A percentile compares a stretch with the other conserved stretches of the same genome.
Evolutionary conservation across 1,284 basidiomycete species (phyloP).

Genomic region (Ustilago loliicola): DNA sequence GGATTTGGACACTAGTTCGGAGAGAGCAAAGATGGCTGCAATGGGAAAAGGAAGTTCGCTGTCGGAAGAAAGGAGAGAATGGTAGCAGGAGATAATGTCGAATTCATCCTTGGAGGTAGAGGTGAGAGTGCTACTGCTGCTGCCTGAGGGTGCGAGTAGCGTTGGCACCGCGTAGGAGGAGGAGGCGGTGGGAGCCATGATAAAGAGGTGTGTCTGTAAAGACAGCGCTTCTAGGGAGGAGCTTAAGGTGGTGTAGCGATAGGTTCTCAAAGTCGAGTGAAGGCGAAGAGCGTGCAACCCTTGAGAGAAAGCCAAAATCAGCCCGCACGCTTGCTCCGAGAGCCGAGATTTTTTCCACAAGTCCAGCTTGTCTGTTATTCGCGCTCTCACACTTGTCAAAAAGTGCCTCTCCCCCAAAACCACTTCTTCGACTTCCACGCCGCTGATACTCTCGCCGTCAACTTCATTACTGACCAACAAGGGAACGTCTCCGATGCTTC

Average conservation of each 20-base stretch:
- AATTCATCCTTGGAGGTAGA: constrained; percentile 35
- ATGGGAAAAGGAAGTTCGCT: constrained; percentile 83
- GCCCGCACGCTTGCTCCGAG: neutral
- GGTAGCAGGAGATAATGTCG: constrained; percentile 62
- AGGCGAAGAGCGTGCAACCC: neutral
- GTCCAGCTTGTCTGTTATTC: too few relatives aligned
- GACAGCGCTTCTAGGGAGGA: neutral
- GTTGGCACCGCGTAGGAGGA: constrained; percentile 16
- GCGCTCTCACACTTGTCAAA: neutral
- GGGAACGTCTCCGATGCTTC: neutral
- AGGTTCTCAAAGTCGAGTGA: neutral
- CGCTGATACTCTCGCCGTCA: neutral
- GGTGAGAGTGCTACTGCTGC: constrained; percentile 3
- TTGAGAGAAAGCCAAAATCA: neutral
- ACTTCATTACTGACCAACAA: neutral
- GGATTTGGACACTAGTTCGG: constrained; percentile 81
- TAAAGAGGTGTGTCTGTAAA: neutral
- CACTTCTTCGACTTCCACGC: neutral
- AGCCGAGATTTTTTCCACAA: constrained; percentile 7
- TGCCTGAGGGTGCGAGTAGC: constrained; percentile 12
- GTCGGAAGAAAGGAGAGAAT: constrained; percentile 54
- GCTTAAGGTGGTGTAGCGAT: neutral
- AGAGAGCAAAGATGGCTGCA: constrained; percentile 85
- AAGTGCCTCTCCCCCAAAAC: neutral
- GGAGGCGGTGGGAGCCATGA: constrained; percentile 24